phyloP scores from a whole-genome alignment of 2,329 filamentous ascomycete genomes.

The Grosmannia clavigera region DNA sequence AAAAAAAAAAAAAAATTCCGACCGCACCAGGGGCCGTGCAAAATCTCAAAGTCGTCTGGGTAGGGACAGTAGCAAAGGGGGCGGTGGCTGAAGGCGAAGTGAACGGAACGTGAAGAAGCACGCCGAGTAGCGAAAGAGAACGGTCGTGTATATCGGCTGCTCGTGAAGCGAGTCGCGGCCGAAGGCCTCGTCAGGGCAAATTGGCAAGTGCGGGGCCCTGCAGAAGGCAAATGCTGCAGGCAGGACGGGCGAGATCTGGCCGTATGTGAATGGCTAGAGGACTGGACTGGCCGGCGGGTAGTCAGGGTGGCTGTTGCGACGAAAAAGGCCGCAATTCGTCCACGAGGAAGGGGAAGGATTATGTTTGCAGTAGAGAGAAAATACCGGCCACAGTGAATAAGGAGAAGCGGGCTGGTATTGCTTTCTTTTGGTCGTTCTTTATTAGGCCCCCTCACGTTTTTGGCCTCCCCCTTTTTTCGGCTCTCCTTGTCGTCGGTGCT shows the following conservation, averaged over 20 bases:
- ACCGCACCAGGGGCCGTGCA: neutral
- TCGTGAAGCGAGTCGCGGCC: neutral
- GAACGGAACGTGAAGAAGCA: neutral
- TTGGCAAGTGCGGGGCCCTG: neutral
- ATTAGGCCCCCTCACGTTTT: neutral
- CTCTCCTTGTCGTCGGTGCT: neutral
- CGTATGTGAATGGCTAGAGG: neutral
- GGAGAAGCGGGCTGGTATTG: neutral
- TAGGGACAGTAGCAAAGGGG: neutral
- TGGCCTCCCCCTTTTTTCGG: neutral
- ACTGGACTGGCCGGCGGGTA: neutral
- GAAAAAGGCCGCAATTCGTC: conserved; percentile 1
- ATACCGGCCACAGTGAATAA: neutral
- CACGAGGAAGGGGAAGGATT: neutral
- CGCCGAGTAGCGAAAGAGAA: neutral
- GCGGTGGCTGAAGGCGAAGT: neutral
- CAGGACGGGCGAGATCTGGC: neutral
- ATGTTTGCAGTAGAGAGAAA: neutral
- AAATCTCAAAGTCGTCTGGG: neutral
- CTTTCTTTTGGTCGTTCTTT: neutral
- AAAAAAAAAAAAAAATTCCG: neutral
- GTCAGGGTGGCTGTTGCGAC: neutral
- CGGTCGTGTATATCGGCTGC: neutral
- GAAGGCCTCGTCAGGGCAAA: neutral
- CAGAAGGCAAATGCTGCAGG: neutral